A percentile compares a stretch with the other conserved stretches of the same genome.
These are phyloP conservation scores for Dendryphion nanum DNA, from an alignment of 2,329 filamentous ascomycete species.

Conservation along the genomic window DNA sequence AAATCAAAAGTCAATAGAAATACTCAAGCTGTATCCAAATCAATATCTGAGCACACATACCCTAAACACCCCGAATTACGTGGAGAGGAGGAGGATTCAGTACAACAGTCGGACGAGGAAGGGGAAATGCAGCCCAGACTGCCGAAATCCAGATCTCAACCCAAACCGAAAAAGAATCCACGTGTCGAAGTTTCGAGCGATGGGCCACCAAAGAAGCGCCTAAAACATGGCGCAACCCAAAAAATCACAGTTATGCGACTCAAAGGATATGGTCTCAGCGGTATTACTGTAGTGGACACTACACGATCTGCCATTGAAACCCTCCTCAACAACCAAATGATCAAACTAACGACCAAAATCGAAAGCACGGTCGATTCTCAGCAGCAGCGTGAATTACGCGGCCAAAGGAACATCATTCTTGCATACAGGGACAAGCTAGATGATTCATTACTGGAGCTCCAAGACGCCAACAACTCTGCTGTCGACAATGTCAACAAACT, in stretches of 20 bases:
- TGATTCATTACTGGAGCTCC: constrained; percentile 51
- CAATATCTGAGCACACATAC: no score
- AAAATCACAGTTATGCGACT: constrained; percentile 19
- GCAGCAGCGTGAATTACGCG: constrained; percentile 41
- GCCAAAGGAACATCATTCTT: constrained; percentile 48
- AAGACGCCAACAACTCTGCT: constrained; percentile 52
- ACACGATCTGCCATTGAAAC: constrained; percentile 52
- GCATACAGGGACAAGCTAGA: constrained; percentile 50
- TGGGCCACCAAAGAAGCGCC: constrained; percentile 26
- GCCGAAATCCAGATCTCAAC: no score
- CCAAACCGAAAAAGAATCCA: no score
- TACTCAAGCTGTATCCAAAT: no score
- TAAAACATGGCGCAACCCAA: constrained; percentile 13
- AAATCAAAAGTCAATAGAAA: no score
- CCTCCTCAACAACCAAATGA: constrained; percentile 47
- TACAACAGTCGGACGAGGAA: no score
- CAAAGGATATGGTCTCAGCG: constrained; percentile 26
- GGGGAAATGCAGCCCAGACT: no score
- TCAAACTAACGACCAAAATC: constrained; percentile 40
- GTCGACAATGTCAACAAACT: constrained; percentile 47
- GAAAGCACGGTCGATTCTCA: constrained; percentile 39
- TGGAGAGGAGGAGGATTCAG: no score
- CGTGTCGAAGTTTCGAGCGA: no score
- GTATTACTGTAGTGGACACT: constrained; percentile 26
- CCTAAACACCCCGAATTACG: no score